Conservation (phyloP, 805 yeast genomes). For the Metschnikowia vanudenii region DNA sequence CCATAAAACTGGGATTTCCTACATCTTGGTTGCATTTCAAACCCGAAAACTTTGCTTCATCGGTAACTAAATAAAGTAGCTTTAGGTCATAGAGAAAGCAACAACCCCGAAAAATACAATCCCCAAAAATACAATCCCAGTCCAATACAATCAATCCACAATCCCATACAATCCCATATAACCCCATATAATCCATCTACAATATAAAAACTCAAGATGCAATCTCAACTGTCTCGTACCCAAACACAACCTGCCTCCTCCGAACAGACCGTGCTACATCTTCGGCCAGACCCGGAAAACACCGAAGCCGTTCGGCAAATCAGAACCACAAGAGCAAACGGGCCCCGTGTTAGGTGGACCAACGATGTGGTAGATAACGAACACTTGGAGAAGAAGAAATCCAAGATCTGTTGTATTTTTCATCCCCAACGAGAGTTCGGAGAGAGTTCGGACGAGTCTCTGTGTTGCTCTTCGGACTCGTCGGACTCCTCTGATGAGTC, state of each 20-base stretch:
- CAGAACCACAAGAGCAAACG: not conserved
- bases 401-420: slow-evolving; percentile 87
- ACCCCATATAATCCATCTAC: no score
- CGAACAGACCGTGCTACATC: slow-evolving; percentile 17
- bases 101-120: no score
- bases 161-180: no score
- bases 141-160: no score
- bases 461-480: slow-evolving; percentile 17
- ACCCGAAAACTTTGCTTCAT: no score
- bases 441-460: slow-evolving; percentile 32
- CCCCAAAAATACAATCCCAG: no score
- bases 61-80: no score
- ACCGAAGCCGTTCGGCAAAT: not conserved
- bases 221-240: slow-evolving; percentile 4
- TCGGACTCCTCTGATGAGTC: slow-evolving; percentile 35
- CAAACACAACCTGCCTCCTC: slow-evolving; percentile 1
- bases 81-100: no score
- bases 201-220: no score
- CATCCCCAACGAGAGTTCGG: slow-evolving; percentile 70
- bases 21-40: no score
- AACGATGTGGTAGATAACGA: slow-evolving; percentile 90
- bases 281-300: slow-evolving; percentile 13
- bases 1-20: no score
- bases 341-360: slow-evolving; percentile 72
- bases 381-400: slow-evolving; percentile 79